These are phyloP conservation scores for Phialophora verrucosa DNA, from an alignment of 2,329 filamentous ascomycete species.

Conservation along the genomic window DNA sequence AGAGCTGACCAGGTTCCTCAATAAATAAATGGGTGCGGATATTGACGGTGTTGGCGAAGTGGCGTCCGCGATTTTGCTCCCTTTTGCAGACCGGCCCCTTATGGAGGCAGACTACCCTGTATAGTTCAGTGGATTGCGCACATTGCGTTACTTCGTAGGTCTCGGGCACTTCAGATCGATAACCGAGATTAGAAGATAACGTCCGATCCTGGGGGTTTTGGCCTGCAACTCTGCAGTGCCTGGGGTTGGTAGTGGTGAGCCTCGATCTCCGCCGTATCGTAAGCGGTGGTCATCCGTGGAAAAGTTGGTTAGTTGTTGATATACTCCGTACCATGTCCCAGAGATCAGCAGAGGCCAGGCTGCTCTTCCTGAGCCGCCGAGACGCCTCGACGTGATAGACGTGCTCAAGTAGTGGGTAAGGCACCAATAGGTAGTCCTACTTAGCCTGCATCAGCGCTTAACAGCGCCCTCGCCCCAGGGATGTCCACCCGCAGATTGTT, in stretches of 20 bases:
- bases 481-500: neutral
- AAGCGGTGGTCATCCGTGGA: neutral
- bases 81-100: neutral
- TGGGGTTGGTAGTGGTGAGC: neutral
- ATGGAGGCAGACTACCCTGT: neutral
- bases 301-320: neutral
- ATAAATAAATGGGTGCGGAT: neutral
- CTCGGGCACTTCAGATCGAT: neutral
- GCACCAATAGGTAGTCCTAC: conserved; percentile 1
- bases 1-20: neutral
- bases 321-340: neutral
- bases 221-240: neutral
- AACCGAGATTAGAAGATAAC: neutral
- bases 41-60: neutral
- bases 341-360: neutral
- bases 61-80: neutral
- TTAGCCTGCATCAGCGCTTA: conserved; percentile 5
- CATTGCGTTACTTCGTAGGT: neutral
- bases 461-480: neutral
- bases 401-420: neutral
- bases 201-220: neutral
- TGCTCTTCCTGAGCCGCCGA: neutral
- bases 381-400: neutral
- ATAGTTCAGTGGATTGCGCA: neutral
- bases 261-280: neutral